Evolutionary conservation across 2,329 filamentous ascomycete species (phyloP).

Genomic region (Cladosporium sp.): DNA sequence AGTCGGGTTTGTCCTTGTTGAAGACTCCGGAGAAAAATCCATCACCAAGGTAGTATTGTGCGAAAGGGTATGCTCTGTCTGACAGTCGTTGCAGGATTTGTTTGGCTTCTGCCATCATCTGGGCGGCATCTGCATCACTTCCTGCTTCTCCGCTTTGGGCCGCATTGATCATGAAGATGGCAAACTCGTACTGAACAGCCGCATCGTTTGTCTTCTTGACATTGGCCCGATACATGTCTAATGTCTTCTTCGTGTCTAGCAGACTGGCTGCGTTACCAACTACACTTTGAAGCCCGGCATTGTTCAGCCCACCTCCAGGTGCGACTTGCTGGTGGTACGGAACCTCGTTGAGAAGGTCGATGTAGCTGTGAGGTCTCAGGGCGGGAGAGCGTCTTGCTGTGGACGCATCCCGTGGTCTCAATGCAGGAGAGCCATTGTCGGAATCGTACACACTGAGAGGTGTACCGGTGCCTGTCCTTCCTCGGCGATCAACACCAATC

Average conservation of each 20-base stretch:
- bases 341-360: constrained; percentile 56
- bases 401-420: constrained; percentile 46
- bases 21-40: constrained; percentile 92
- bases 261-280: constrained; percentile 89
- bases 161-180: constrained; percentile 85
- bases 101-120: constrained; percentile 80
- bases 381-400: constrained; percentile 53
- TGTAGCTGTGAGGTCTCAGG: constrained; percentile 54
- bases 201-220: constrained; percentile 94
- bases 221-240: constrained; percentile 96
- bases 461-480: constrained; percentile 49
- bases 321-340: constrained; percentile 77
- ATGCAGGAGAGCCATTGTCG: constrained; percentile 35
- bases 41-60: constrained; percentile 95
- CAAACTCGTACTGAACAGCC: constrained; percentile 92
- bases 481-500: constrained; percentile 64
- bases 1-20: constrained; percentile 88
- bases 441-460: constrained; percentile 43
- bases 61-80: constrained; percentile 88
- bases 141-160: constrained; percentile 64
- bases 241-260: constrained; percentile 83
- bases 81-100: constrained; percentile 81
- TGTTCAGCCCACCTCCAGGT: constrained; percentile 64
- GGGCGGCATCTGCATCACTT: constrained; percentile 43
- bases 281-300: constrained; percentile 69